phyloP scores from a whole-genome alignment of 192 early-diverging fungal genomes.

The Rhizophagus clarus region DNA sequence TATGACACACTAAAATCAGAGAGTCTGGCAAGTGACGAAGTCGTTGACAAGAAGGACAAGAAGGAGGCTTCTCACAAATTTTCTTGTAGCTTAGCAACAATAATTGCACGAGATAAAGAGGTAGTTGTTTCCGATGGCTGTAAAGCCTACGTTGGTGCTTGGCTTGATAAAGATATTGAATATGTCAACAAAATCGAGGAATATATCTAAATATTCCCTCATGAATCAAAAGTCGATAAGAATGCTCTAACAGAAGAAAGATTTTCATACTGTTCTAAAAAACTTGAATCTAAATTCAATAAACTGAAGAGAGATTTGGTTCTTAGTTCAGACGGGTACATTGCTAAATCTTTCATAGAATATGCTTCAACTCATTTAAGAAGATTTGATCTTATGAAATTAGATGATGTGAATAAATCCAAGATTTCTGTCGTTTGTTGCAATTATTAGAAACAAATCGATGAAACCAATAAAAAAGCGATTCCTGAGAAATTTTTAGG shows the following conservation, averaged over 20 bases:
- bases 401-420: background rate
- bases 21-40: background rate
- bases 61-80: background rate
- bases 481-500: background rate
- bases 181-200: background rate
- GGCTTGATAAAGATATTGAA: background rate
- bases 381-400: background rate
- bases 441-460: background rate
- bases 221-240: background rate
- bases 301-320: background rate
- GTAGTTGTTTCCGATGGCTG: background rate
- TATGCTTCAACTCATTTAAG: background rate
- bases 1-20: no score
- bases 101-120: background rate
- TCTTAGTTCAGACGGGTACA: background rate
- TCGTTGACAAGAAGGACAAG: background rate
- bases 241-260: background rate
- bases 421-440: background rate
- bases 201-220: background rate
- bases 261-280: background rate
- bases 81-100: background rate
- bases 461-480: no score
- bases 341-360: background rate
- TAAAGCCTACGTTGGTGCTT: background rate
- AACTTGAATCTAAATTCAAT: background rate